A percentile compares a stretch with the other conserved stretches of the same genome.
Conservation (phyloP, 2,329 filamentous ascomycete genomes). For the Diaporthe citri region DNA sequence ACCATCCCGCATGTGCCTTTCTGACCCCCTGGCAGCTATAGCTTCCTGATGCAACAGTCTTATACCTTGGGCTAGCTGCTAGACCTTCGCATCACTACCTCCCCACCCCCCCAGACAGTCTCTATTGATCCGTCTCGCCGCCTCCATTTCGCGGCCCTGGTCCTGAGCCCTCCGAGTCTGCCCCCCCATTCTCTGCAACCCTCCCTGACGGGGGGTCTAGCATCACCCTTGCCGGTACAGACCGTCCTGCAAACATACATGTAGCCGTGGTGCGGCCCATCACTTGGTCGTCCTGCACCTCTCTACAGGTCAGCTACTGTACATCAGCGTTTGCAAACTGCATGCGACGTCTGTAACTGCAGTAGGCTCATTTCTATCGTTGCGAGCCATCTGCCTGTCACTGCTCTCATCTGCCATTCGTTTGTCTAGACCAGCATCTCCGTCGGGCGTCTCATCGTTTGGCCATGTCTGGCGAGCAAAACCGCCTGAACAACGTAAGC, state of each 20-base stretch:
- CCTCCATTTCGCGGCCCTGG: slow-evolving; percentile 46
- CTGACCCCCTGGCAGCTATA: slow-evolving; percentile 27
- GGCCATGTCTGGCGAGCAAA: slow-evolving; percentile 29
- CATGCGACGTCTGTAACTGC: slow-evolving; percentile 49
- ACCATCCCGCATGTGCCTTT: slow-evolving; percentile 34
- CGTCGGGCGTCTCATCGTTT: slow-evolving; percentile 25
- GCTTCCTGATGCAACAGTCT: slow-evolving; percentile 35
- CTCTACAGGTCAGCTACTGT: slow-evolving; percentile 41
- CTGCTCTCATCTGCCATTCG: slow-evolving; percentile 19
- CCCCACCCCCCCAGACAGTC: slow-evolving; percentile 37
- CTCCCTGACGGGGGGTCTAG: slow-evolving; percentile 37
- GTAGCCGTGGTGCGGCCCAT: slow-evolving; percentile 47
- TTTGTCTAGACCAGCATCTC: slow-evolving; percentile 27
- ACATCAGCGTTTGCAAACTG: slow-evolving; percentile 46
- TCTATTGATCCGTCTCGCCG: slow-evolving; percentile 43
- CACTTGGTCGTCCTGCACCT: slow-evolving; percentile 47
- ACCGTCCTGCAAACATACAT: slow-evolving; percentile 55
- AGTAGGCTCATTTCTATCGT: slow-evolving; percentile 40
- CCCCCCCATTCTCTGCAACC: slow-evolving; percentile 43
- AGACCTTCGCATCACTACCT: slow-evolving; percentile 36
- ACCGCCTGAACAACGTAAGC: slow-evolving; percentile 34
- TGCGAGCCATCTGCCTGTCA: slow-evolving; percentile 35
- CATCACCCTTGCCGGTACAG: slow-evolving; percentile 54
- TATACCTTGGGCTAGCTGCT: slow-evolving; percentile 34
- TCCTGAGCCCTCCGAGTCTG: slow-evolving; percentile 33